Conservation (phyloP, 352 stramenopile genomes). For the Phytophthora capsici region DNA sequence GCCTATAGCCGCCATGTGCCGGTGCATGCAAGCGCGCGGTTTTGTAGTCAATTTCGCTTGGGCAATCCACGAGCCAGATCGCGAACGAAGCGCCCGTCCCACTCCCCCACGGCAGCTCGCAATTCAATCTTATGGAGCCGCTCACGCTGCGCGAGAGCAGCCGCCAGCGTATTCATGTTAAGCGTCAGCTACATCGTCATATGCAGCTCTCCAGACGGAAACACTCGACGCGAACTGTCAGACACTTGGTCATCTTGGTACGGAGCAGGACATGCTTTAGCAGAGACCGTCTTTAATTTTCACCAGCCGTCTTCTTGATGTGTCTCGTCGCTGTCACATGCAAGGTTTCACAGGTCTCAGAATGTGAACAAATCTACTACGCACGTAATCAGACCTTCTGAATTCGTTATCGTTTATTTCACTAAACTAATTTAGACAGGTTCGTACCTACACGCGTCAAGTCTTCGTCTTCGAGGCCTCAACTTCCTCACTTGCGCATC, state of each 20-base stretch:
- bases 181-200: conserved; percentile 4
- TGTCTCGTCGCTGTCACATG: background rate
- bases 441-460: conserved; percentile 1
- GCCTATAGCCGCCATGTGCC: background rate
- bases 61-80: conserved; percentile 23
- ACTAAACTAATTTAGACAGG: too few species aligned
- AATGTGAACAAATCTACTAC: background rate
- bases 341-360: conserved; percentile 7
- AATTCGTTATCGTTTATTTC: background rate
- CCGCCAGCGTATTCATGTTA: conserved; percentile 2
- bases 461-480: conserved; percentile 9
- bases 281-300: conserved; percentile 11
- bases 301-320: conserved; percentile 3
- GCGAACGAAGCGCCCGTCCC: conserved; percentile 24
- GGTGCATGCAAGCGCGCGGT: conserved; percentile 17
- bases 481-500: conserved; percentile 5
- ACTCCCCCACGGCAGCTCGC: conserved; percentile 9
- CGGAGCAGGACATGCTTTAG: conserved; percentile 10
- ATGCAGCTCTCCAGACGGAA: conserved; percentile 6
- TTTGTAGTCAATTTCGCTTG: conserved; percentile 26
- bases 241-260: conserved; percentile 17
- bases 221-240: conserved; percentile 8
- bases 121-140: background rate
- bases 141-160: conserved; percentile 16
- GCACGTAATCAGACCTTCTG: background rate